Evolutionary conservation across 495 filamentous ascomycete genomes (phyloP).

Genomic region (Penicillium bovifimosum): DNA sequence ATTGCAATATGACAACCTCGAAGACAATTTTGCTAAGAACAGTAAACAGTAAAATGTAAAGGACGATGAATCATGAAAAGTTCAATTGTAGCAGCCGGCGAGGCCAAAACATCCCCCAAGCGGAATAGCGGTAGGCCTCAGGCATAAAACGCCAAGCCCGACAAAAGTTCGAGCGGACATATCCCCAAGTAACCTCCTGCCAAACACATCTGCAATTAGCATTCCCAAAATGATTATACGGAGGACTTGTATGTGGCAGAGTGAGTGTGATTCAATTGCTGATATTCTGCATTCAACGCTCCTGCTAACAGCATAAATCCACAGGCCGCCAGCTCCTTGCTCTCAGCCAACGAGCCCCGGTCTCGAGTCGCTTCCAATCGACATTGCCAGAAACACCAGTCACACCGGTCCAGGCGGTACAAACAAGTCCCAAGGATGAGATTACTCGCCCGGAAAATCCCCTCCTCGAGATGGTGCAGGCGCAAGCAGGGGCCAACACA

Average conservation of each 20-base stretch:
- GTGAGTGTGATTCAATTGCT: slow-evolving; percentile 24
- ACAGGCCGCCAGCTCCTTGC: slow-evolving; percentile 42
- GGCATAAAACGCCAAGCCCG: slow-evolving; percentile 33
- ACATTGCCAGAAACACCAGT: slow-evolving; percentile 23
- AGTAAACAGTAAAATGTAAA: background rate
- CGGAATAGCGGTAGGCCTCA: slow-evolving; percentile 24
- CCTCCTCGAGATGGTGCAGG: slow-evolving; percentile 12
- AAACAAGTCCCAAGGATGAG: slow-evolving; percentile 9
- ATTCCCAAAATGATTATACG: slow-evolving; percentile 41
- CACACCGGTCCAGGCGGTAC: slow-evolving; percentile 24
- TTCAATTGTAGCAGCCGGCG: slow-evolving; percentile 5
- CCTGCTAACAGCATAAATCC: slow-evolving; percentile 4
- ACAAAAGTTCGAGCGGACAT: slow-evolving; percentile 42
- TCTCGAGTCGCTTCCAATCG: slow-evolving; percentile 35
- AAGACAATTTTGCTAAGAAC: background rate
- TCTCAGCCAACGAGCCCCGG: slow-evolving; percentile 33
- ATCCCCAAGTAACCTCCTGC: slow-evolving; percentile 17
- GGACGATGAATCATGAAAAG: background rate
- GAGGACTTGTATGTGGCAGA: slow-evolving; percentile 39
- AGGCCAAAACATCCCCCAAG: slow-evolving; percentile 7
- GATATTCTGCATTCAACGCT: background rate
- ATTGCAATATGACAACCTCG: slow-evolving; percentile 7
- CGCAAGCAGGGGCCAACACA: slow-evolving; percentile 3
- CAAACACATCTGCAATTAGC: slow-evolving; percentile 12
- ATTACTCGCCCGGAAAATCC: slow-evolving; percentile 11